A percentile compares a stretch with the other conserved stretches of the same genome.
Conservation (phyloP, 768 basidiomycete species). For the Paxillus ammoniavirescens region DNA sequence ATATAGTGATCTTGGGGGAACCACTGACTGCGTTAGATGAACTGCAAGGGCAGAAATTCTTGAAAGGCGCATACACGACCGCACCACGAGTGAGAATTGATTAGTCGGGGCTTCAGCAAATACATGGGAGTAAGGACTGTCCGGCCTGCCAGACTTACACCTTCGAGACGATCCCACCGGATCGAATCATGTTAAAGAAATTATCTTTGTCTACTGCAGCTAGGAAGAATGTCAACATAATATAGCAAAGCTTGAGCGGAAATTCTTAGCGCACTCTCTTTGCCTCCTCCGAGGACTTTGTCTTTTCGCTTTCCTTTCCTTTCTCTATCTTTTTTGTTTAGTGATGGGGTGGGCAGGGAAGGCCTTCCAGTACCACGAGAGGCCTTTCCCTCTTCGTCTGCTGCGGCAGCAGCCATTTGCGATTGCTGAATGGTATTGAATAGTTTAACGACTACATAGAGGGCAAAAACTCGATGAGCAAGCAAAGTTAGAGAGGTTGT, state of each 20-base stretch:
- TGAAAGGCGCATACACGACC: too few relatives aligned
- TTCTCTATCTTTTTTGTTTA: conserved; percentile 46
- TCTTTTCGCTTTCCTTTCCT: conserved; percentile 55
- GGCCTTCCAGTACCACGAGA: conserved; percentile 72
- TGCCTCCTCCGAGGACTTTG: conserved; percentile 51
- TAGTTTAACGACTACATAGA: conserved; percentile 65
- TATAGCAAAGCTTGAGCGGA: conserved; percentile 1
- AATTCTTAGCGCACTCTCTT: conserved; percentile 48
- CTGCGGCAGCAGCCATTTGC: conserved; percentile 53
- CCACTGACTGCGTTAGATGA: too few relatives aligned
- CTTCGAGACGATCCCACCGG: conserved; percentile 78
- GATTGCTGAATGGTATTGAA: conserved; percentile 88
- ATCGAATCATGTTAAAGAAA: conserved; percentile 82
- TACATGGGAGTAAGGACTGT: neutral
- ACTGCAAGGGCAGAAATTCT: too few relatives aligned
- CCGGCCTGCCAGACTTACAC: conserved; percentile 30
- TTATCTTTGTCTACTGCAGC: conserved; percentile 65
- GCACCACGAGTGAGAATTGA: neutral
- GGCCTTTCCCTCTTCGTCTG: conserved; percentile 57
- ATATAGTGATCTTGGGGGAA: too few relatives aligned
- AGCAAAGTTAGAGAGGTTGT: neutral
- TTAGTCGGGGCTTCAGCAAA: neutral
- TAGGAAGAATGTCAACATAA: conserved; percentile 23
- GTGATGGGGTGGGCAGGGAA: conserved; percentile 61
- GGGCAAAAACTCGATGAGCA: neutral